These are phyloP conservation scores for Citropsis articulata DNA, from an alignment of 345 rosid species.

Conservation along the genomic window DNA sequence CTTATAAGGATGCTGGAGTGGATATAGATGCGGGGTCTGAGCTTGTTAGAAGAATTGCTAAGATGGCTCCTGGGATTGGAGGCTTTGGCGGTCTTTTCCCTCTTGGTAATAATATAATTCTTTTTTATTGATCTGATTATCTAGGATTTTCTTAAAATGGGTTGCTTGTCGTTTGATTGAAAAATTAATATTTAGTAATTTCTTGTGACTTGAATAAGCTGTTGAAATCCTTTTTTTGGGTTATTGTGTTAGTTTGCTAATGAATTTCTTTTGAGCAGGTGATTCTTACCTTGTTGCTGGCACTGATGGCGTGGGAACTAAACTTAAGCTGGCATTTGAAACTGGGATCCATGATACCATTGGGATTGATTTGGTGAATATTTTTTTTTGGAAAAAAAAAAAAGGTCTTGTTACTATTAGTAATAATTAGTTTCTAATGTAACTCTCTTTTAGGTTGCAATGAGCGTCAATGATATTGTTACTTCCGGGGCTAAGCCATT, in stretches of 20 bases:
- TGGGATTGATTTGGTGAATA: slow-evolving; percentile 80
- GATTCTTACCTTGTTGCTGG: slow-evolving; percentile 94
- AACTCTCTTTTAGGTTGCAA: slow-evolving; percentile 60
- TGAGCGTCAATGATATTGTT: slow-evolving; percentile 96
- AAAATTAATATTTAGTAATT: neutral
- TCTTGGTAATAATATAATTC: slow-evolving; percentile 48
- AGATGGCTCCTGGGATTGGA: slow-evolving; percentile 91
- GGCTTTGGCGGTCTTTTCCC: slow-evolving; percentile 95
- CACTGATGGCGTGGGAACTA: slow-evolving; percentile 99
- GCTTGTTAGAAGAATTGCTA: slow-evolving; percentile 77
- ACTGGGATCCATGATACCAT: slow-evolving; percentile 86
- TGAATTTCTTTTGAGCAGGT: slow-evolving; percentile 38
- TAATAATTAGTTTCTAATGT: slow-evolving; percentile 10
- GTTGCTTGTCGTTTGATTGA: neutral
- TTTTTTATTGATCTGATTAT: neutral
- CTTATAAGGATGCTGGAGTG: slow-evolving; percentile 85
- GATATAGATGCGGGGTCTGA: slow-evolving; percentile 93
- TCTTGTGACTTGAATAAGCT: neutral
- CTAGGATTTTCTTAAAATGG: neutral
- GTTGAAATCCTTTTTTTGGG: neutral
- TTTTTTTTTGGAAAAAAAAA: too few relatives aligned
- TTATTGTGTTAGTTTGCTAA: neutral
- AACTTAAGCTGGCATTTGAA: slow-evolving; percentile 90
- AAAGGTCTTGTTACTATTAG: neutral
- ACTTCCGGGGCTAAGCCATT: slow-evolving; percentile 96